A percentile compares a stretch with the other conserved stretches of the same genome.
These are phyloP conservation scores for Naganishia vishniacii DNA, from an alignment of 768 basidiomycete genomes.

Conservation along the genomic window DNA sequence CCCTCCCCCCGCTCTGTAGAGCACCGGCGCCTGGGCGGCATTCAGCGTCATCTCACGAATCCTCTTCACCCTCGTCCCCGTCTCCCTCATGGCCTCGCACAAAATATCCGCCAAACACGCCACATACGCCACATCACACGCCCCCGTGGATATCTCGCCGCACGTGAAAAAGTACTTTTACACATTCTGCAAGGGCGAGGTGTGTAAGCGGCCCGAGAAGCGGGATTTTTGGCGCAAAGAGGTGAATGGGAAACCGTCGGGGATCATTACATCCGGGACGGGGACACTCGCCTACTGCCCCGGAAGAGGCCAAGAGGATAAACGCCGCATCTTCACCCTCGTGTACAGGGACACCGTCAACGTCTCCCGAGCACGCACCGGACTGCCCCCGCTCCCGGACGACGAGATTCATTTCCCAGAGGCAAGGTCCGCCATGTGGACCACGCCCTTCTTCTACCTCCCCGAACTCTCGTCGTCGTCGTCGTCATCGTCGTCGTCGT, in stretches of 20 bases:
- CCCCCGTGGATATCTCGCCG: constrained; percentile 23
- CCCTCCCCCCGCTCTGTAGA: constrained; percentile 23
- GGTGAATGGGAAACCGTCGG: constrained; percentile 14
- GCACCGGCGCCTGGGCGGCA: constrained; percentile 35
- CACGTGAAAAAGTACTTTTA: constrained; percentile 39
- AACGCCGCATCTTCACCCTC: too few species aligned
- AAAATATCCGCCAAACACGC: constrained; percentile 26
- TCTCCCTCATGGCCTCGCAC: constrained; percentile 38
- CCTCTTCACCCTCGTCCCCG: constrained; percentile 42
- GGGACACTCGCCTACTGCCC: constrained; percentile 29
- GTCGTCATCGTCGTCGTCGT: constrained; percentile 13
- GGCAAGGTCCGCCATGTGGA: neutral
- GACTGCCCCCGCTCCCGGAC: neutral
- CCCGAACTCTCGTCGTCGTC: constrained; percentile 36
- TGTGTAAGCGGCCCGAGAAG: constrained; percentile 29
- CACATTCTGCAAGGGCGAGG: constrained; percentile 43
- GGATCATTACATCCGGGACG: too few species aligned
- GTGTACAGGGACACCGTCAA: constrained; percentile 14
- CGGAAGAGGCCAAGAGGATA: too few species aligned
- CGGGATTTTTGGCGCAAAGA: constrained; percentile 20
- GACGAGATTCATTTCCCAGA: constrained; percentile 2
- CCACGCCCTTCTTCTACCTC: constrained; percentile 30
- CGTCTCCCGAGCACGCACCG: constrained; percentile 15
- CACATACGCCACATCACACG: constrained; percentile 19
- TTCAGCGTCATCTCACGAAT: constrained; percentile 41